These are phyloP conservation scores for Albugo candida DNA, from an alignment of 352 stramenopile genomes.

Conservation along the genomic window DNA sequence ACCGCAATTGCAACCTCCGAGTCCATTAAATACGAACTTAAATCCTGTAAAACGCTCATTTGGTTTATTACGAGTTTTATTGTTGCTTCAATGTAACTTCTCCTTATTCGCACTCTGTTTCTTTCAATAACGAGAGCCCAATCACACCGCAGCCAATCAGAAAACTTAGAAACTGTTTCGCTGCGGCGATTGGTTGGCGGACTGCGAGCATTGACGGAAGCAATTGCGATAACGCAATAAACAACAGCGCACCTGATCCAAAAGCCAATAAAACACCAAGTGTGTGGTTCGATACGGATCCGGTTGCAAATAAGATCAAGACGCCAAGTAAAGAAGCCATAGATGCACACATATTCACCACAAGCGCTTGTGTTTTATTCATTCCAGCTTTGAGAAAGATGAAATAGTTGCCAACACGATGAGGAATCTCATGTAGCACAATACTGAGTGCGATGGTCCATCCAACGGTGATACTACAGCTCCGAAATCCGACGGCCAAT, in stretches of 20 bases:
- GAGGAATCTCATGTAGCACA: conserved; percentile 15
- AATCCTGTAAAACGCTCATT: conserved; percentile 36
- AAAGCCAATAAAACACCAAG: conserved; percentile 13
- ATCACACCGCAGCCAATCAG: no score
- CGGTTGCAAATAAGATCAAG: conserved; percentile 7
- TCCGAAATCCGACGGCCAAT: conserved; percentile 14
- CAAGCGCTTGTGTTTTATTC: conserved; percentile 9
- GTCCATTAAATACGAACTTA: conserved; percentile 49
- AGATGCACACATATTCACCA: conserved; percentile 12
- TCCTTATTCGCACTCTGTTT: no score
- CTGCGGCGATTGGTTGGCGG: neutral
- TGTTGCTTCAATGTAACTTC: no score
- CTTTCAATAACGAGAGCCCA: no score
- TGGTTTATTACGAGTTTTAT: neutral
- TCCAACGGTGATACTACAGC: conserved; percentile 11
- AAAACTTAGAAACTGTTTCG: no score
- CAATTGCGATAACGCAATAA: neutral
- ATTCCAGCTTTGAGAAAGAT: conserved; percentile 16
- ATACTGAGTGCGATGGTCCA: conserved; percentile 13
- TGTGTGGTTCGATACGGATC: conserved; percentile 10
- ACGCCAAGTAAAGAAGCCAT: conserved; percentile 11
- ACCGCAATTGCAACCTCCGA: conserved; percentile 78
- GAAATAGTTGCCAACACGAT: conserved; percentile 14
- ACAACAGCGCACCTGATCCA: neutral
- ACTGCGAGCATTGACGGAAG: neutral